Evolutionary conservation across 2,329 filamentous ascomycete genomes (phyloP), one percentile per base, ranked within the genome.

Genomic region (Fusarium drepaniforme): DNA sequence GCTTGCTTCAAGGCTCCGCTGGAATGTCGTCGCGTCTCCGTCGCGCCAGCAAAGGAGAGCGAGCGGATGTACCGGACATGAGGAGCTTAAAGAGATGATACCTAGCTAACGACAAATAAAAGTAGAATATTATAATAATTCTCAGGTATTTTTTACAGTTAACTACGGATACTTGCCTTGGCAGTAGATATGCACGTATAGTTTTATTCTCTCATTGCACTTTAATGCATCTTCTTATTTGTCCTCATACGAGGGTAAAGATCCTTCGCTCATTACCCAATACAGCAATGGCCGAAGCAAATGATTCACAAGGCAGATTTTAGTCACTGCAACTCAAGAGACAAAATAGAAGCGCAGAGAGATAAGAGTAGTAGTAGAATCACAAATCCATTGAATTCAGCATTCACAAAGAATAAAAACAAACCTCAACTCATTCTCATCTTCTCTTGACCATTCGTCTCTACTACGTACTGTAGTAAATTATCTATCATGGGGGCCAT

Each of bases 231-330:
- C 5, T 18, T 30, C 25, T 9, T 13, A 13, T 35, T 35, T 35
- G 18, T 30, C 49, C 9, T 33, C 12, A 13, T 18, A 53, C 49
- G 25, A 53, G 49, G 28, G 12, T 33, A 3, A n/a, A 53, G 59
- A 38, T 63, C 60, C 44, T 64, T 64, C 46, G 44, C 59, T 25
- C 21, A 53, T 64, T 64, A 6, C 62, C 62, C 30, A 65, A 65
- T 65, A 21, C 33, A 25, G 62, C 42, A 65, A 65, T 65, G 35
- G 30, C 62, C 62, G 62, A 64, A 28, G 35, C 18, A 38, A 38
- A 63, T 33, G 15, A 23, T 28, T 49, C 42, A 63, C 60, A 28
- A 37, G 60, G 46, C 12, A 51, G 16, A 16, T 30, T 51, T 51
- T 5, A 51, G 16, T 28, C 25, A 28, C 5, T 30, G 9, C 9